Percentiles rank a stretch among this genome's conserved stretches.
phyloP scores from a whole-genome alignment of 257 asterid species.

The Ilex asprella region DNA sequence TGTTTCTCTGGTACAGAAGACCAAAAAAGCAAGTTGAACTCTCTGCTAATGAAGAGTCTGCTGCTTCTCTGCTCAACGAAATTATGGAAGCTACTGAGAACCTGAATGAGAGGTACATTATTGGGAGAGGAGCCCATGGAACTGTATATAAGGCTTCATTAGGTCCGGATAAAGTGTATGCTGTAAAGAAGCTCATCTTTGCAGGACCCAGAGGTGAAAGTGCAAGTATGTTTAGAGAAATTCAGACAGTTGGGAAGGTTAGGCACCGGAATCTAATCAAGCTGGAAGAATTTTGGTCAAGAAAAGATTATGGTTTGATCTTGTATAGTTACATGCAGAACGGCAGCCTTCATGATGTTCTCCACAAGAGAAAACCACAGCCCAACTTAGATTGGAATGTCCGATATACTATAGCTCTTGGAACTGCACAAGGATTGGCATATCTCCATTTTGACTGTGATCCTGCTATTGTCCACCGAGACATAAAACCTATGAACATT shows the following conservation, averaged over 20 bases:
- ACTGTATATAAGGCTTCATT: slow-evolving; percentile 57
- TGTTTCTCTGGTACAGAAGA: slow-evolving; percentile 20
- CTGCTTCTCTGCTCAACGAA: slow-evolving; percentile 59
- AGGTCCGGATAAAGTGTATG: slow-evolving; percentile 47
- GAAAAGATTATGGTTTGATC: slow-evolving; percentile 65
- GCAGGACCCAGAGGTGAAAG: slow-evolving; percentile 40
- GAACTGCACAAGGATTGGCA: slow-evolving; percentile 67
- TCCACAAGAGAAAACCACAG: slow-evolving; percentile 36
- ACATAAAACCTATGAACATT: slow-evolving; percentile 74
- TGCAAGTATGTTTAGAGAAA: slow-evolving; percentile 60
- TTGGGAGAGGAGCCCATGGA: slow-evolving; percentile 86
- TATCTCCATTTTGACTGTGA: slow-evolving; percentile 83
- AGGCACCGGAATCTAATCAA: slow-evolving; percentile 74
- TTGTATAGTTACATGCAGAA: slow-evolving; percentile 60
- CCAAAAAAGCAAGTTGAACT: slow-evolving; percentile 13
- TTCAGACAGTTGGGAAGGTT: slow-evolving; percentile 70
- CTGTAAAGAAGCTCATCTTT: slow-evolving; percentile 56
- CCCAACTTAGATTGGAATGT: slow-evolving; percentile 44
- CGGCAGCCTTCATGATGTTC: slow-evolving; percentile 75
- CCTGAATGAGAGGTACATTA: slow-evolving; percentile 42
- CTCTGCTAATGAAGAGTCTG: slow-evolving; percentile 46
- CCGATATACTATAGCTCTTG: slow-evolving; percentile 61
- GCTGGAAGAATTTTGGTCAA: slow-evolving; percentile 69
- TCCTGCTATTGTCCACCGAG: slow-evolving; percentile 70
- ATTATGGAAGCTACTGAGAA: slow-evolving; percentile 64